Percentiles rank a stretch among this genome's conserved stretches.
Conservation (phyloP, 129 eudicot species). For the Tagetes patula region DNA sequence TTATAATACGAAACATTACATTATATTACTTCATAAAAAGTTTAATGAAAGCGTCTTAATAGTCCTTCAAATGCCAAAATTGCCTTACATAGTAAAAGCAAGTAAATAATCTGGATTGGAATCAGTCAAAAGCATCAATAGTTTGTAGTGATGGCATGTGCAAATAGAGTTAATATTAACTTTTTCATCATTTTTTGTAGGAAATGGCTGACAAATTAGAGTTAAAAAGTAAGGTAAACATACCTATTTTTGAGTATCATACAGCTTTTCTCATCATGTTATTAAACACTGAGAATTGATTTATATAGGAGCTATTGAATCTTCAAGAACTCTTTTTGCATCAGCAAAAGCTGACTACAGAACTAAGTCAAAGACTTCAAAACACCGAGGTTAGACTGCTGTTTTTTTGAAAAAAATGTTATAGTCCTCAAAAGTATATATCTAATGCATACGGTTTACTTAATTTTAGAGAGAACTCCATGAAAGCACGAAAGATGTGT, state of each 20-base stretch:
- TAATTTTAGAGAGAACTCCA: conserved; percentile 43
- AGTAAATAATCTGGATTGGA: not conserved
- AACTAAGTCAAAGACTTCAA: conserved; percentile 48
- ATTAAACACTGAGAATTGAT: not conserved
- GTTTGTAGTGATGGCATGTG: not conserved
- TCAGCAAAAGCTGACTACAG: conserved; percentile 54
- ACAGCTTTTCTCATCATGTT: not conserved
- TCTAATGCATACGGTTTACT: conserved; percentile 3
- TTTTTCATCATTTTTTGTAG: conserved; percentile 24
- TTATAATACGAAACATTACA: not conserved
- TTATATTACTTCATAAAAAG: conserved; percentile 3
- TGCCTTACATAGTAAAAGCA: not conserved
- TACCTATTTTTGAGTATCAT: not conserved
- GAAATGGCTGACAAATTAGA: conserved; percentile 54
- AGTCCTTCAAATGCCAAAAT: not conserved
- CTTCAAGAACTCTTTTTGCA: conserved; percentile 48
- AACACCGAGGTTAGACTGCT: conserved; percentile 40
- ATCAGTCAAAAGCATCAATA: not conserved
- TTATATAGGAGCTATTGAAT: conserved; percentile 47
- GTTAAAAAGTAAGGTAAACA: conserved; percentile 52
- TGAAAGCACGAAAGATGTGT: conserved; percentile 43
- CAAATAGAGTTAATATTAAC: not conserved
- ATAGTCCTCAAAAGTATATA: not conserved
- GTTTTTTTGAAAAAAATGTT: not conserved
- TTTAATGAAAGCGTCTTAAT: not conserved